Evolutionary conservation across 1,139 yeast genomes (phyloP), one percentile per base, ranked within the genome.

Genomic region (Debaryomycetaceae sp.): DNA sequence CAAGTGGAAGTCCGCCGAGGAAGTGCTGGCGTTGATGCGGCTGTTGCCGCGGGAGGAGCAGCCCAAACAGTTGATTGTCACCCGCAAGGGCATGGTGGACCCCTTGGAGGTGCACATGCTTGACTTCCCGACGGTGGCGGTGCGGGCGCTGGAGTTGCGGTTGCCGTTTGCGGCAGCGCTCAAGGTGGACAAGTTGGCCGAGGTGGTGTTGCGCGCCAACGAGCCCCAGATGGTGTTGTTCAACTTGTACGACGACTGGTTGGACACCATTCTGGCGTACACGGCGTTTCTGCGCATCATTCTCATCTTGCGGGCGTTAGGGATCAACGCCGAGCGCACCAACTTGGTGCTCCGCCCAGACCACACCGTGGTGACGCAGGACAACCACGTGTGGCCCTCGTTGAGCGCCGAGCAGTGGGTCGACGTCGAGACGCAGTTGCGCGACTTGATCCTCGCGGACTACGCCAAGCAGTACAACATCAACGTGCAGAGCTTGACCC

Each of bases 1-100:
- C 1, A 91, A 91, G 52, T 93, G 98, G 98, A 91, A 91, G 53
- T 82, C 97, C 2, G 98, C 98, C 0, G 99, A 93, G 57, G 98
- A 91, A 58, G 95, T 88, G 16, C 91, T 96, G 8, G 95, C 96
- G 0, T 64, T 91, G 41, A 73, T 91, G 16, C 70, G 96, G 29
- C 85, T 97, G 0, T 60, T 91, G 36, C 97, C 97, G 1, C 71
- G 77, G 34, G 96, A 91, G 51, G 96, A 91, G 54, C 96, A 89
- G 49, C 98, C 98, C 2, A 83, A 83, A 46, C 96, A 89, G 54
- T 65, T 93, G 36, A 84, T 91, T 51, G 89, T 85, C 8, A 83
- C 96, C 0, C 68, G 97, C 45, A 85, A 83, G 48, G 95, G 96
- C 15, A 83, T 91, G 71, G 55, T 84, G 41, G 98, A 93, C 62